Percentiles rank a stretch among this genome's conserved stretches.
Evolutionary conservation across 2,329 filamentous ascomycete genomes (phyloP).

Genomic region (Canariomyces notabilis): DNA sequence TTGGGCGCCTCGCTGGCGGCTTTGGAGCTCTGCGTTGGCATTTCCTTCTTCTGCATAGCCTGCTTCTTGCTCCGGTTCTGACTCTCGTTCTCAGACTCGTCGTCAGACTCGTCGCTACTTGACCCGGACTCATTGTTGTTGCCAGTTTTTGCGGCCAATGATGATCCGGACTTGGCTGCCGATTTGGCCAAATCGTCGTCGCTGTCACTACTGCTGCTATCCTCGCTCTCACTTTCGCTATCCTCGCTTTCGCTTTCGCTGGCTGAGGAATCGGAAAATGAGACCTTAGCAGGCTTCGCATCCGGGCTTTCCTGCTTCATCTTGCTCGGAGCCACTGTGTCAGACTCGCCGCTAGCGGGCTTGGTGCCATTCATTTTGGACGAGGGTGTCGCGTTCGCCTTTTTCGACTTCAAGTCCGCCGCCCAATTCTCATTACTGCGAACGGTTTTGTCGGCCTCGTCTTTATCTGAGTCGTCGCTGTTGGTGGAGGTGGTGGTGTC

Average conservation of each 20-base stretch:
- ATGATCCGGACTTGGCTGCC: conserved; percentile 2
- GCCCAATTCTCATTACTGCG: conserved; percentile 6
- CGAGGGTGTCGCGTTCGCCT: not conserved
- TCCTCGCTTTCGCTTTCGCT: conserved; percentile 19
- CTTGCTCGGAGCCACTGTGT: not conserved
- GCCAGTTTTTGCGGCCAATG: conserved; percentile 6
- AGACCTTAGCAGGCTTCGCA: not conserved
- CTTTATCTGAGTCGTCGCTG: conserved; percentile 5
- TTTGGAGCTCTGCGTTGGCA: conserved; percentile 15
- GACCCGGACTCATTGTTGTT: conserved; percentile 15
- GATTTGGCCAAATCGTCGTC: conserved; percentile 29
- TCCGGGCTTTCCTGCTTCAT: conserved; percentile 2
- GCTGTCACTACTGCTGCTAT: not conserved
- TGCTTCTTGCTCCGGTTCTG: conserved; percentile 23
- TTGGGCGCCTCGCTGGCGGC: conserved; percentile 17
- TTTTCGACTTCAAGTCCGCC: conserved; percentile 4
- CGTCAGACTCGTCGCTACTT: conserved; percentile 15
- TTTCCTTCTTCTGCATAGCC: conserved; percentile 16
- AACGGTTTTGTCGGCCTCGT: not conserved
- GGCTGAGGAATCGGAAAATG: conserved; percentile 14
- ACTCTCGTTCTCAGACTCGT: conserved; percentile 8
- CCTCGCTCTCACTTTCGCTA: conserved; percentile 17
- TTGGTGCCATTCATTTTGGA: not conserved
- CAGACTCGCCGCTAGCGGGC: not conserved
- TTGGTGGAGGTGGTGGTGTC: conserved; percentile 9